These are phyloP conservation scores for Carex scoparia DNA, from an alignment of 176 grass and related monocot species.

Conservation along the genomic window DNA sequence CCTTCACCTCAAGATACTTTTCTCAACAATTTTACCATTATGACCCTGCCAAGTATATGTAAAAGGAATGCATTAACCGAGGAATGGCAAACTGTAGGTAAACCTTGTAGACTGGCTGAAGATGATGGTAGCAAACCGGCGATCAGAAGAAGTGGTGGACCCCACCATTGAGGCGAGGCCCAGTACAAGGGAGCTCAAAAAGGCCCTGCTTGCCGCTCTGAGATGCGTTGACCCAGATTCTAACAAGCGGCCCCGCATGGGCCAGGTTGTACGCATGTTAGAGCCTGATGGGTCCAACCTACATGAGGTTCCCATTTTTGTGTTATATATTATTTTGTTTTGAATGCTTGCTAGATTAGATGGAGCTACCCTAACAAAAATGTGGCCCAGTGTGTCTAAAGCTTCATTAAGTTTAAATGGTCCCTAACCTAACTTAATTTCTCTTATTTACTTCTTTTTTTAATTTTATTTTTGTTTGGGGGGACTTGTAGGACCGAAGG, in stretches of 20 bases:
- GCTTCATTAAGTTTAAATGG: neutral
- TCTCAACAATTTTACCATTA: neutral
- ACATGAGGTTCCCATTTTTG: constrained; percentile 51
- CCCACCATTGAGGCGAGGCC: constrained; percentile 81
- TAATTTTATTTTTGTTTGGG: neutral
- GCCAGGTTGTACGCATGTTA: constrained; percentile 93
- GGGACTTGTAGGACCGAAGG: constrained; percentile 57
- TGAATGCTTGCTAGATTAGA: neutral
- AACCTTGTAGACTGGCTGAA: constrained; percentile 99
- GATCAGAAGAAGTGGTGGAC: constrained; percentile 89
- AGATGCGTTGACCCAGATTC: constrained; percentile 91
- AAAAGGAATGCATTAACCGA: neutral
- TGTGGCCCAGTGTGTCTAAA: constrained; percentile 9
- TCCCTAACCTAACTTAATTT: neutral
- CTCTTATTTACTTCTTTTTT: neutral
- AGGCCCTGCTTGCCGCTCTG: constrained; percentile 80
- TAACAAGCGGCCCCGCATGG: constrained; percentile 90
- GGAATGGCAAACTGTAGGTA: constrained; percentile 42
- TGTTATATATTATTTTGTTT: neutral
- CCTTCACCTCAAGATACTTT: neutral
- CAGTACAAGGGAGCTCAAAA: constrained; percentile 75
- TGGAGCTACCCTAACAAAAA: constrained; percentile 14
- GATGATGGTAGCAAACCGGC: constrained; percentile 85
- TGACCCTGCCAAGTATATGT: neutral
- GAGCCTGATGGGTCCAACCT: constrained; percentile 64